phyloP scores from a whole-genome alignment of 2,329 filamentous ascomycete genomes.

The Colletotrichum tofieldiae region DNA sequence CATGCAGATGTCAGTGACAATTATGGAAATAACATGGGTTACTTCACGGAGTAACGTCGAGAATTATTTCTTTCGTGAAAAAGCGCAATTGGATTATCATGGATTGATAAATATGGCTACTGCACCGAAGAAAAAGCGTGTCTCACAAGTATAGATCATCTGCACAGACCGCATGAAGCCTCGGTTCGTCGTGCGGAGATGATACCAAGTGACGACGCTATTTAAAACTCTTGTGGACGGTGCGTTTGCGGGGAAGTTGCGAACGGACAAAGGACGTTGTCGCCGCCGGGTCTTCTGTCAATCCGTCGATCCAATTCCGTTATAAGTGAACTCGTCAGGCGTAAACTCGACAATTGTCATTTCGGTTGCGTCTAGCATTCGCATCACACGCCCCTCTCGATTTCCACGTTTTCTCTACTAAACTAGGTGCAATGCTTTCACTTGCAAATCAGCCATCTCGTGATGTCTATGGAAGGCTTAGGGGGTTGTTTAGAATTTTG shows the following conservation, averaged over 20 bases:
- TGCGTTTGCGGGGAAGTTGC: slow-evolving; percentile 32
- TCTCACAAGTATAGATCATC: not conserved
- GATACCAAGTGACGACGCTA: slow-evolving; percentile 16
- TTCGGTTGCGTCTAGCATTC: not conserved
- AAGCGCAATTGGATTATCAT: not conserved
- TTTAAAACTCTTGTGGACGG: slow-evolving; percentile 19
- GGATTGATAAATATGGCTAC: not conserved
- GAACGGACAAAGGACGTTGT: slow-evolving; percentile 3
- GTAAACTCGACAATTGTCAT: not conserved
- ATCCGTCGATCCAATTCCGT: not conserved
- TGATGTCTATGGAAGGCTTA: not conserved
- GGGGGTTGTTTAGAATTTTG: not conserved
- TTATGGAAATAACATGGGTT: no score
- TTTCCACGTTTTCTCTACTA: not conserved
- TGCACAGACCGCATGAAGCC: slow-evolving; percentile 9
- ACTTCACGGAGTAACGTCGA: not conserved
- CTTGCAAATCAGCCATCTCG: not conserved
- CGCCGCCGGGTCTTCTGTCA: not conserved
- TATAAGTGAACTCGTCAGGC: not conserved
- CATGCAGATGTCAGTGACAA: not conserved
- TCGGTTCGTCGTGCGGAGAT: slow-evolving; percentile 26
- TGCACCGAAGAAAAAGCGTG: not conserved
- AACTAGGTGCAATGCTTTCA: slow-evolving; percentile 6
- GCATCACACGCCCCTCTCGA: not conserved
- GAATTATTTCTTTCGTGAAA: not conserved